phyloP scores from a whole-genome alignment of 805 yeast genomes.

The Metschnikowia baotianmanensis region DNA sequence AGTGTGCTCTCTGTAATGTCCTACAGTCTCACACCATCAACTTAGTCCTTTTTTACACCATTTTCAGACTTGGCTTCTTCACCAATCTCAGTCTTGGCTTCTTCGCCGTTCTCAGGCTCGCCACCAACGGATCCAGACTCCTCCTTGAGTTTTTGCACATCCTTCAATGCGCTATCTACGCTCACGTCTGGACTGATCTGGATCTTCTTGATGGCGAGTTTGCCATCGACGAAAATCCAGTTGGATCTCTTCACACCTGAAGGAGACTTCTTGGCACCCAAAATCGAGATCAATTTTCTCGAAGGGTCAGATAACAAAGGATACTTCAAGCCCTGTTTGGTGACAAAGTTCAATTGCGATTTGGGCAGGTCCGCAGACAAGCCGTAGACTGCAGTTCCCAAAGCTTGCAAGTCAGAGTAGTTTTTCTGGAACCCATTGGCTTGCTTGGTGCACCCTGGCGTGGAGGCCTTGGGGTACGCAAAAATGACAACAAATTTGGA shows the following conservation, averaged over 20 bases:
- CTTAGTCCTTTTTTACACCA: constrained; percentile 1
- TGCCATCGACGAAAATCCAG: constrained; percentile 83
- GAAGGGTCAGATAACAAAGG: constrained; percentile 75
- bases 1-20: no score
- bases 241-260: constrained; percentile 84
- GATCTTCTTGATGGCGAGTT: constrained; percentile 51
- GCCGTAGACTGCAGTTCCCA: constrained; percentile 68
- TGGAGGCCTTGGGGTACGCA: constrained; percentile 88
- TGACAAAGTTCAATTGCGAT: constrained; percentile 73
- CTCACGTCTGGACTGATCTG: constrained; percentile 54
- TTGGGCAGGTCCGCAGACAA: constrained; percentile 78
- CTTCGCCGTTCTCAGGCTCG: constrained; percentile 2
- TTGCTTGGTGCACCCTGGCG: constrained; percentile 97
- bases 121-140: constrained; percentile 4
- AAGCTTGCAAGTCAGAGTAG: constrained; percentile 46
- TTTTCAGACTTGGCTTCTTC: constrained; percentile 1
- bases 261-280: constrained; percentile 85
- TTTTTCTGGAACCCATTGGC: constrained; percentile 83
- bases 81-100: not conserved
- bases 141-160: constrained; percentile 45
- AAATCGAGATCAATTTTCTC: constrained; percentile 59
- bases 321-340: constrained; percentile 71
- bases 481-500: constrained; percentile 39
- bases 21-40: not conserved
- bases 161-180: constrained; percentile 55